A percentile compares a stretch with the other conserved stretches of the same genome.
These are phyloP conservation scores for Filosporella fistucella DNA, from an alignment of 495 filamentous ascomycete species.

Conservation along the genomic window DNA sequence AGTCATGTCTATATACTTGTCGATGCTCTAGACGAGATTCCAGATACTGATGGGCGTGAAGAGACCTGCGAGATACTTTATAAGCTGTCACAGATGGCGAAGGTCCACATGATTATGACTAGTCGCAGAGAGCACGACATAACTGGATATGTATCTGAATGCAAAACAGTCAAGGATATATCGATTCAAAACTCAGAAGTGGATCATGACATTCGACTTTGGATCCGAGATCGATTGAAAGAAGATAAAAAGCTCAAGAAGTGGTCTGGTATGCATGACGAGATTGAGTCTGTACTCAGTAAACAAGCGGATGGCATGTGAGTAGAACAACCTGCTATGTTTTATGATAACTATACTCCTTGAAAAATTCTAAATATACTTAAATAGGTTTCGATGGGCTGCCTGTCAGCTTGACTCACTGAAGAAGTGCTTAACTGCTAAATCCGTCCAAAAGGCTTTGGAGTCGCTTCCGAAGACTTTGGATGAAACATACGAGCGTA, in stretches of 20 bases:
- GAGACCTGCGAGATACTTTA: background rate
- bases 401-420: constrained; percentile 31
- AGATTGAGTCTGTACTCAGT: no score
- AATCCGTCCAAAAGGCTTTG: constrained; percentile 20
- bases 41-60: background rate
- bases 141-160: constrained; percentile 2
- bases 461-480: constrained; percentile 27
- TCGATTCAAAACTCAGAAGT: background rate
- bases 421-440: constrained; percentile 23
- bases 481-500: constrained; percentile 33
- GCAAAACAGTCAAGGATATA: background rate
- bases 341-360: background rate
- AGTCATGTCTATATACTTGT: constrained; percentile 11
- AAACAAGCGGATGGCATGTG: constrained; percentile 12
- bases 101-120: constrained; percentile 20
- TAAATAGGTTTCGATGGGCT: constrained; percentile 29
- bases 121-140: constrained; percentile 22
- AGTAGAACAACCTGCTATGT: background rate
- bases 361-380: background rate
- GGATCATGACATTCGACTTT: background rate
- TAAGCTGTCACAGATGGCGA: background rate
- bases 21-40: constrained; percentile 15
- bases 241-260: constrained; percentile 3
- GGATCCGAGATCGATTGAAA: constrained; percentile 1
- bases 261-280: background rate